A percentile compares a stretch with the other conserved stretches of the same genome.
phyloP scores from a whole-genome alignment of 2,329 filamentous ascomycete genomes.

The Dothideomycetes sp. region DNA sequence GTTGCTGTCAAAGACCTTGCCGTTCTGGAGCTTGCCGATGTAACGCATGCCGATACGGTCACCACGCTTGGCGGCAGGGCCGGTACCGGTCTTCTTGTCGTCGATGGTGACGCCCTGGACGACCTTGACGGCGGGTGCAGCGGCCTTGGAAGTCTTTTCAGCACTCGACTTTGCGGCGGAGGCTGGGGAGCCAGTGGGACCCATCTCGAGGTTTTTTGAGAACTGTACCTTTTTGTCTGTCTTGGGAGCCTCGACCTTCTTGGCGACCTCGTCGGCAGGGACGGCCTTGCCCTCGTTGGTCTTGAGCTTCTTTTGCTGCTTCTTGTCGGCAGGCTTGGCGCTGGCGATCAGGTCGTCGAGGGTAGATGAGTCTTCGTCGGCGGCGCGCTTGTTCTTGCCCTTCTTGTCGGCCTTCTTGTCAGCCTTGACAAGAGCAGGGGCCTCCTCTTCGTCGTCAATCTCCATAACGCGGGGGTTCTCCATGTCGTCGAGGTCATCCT shows the following conservation, averaged over 20 bases:
- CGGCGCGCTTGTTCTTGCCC: constrained; percentile 90
- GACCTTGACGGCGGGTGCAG: constrained; percentile 60
- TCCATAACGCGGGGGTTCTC: constrained; percentile 76
- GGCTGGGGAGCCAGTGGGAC: constrained; percentile 65
- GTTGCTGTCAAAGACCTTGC: constrained; percentile 95
- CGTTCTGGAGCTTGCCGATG: constrained; percentile 87
- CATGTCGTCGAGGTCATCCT: constrained; percentile 51
- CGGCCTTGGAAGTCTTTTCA: constrained; percentile 38
- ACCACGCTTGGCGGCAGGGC: constrained; percentile 78
- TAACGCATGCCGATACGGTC: constrained; percentile 91
- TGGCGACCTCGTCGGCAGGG: constrained; percentile 41
- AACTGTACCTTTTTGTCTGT: constrained; percentile 95
- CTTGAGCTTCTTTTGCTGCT: constrained; percentile 96
- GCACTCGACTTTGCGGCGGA: constrained; percentile 27
- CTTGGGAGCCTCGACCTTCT: constrained; percentile 52
- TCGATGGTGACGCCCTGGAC: constrained; percentile 87
- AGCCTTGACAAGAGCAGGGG: constrained; percentile 44
- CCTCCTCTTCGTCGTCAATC: constrained; percentile 63
- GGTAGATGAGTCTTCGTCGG: constrained; percentile 54
- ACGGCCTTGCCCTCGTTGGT: constrained; percentile 94
- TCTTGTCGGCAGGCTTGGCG: constrained; percentile 58
- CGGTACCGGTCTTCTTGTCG: constrained; percentile 85
- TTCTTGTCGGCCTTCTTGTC: constrained; percentile 39
- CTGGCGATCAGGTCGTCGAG: constrained; percentile 84
- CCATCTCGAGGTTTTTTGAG: constrained; percentile 96